phyloP scores from a whole-genome alignment of 1,139 yeast genomes.

The Pneumocystis sp. region DNA sequence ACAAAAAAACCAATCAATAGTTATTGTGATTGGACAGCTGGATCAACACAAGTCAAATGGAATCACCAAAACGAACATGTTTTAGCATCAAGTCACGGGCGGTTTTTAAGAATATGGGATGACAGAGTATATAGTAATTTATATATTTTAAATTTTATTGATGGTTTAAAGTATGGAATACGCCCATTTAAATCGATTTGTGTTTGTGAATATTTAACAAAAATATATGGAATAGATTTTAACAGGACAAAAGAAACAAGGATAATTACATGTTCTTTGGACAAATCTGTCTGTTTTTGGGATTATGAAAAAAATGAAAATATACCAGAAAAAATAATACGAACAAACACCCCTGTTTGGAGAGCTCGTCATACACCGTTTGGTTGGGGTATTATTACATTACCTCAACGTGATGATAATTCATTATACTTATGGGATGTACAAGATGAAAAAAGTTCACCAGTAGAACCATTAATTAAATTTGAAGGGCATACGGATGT shows the following conservation, averaged over 20 bases:
- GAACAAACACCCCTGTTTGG: conserved; percentile 72
- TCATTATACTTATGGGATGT: conserved; percentile 43
- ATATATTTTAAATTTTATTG: neutral
- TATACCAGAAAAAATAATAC: conserved; percentile 44
- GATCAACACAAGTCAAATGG: conserved; percentile 94
- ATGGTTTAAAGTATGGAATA: conserved; percentile 39
- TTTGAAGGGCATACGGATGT: conserved; percentile 77
- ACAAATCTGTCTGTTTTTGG: conserved; percentile 80
- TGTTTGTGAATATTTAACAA: conserved; percentile 53
- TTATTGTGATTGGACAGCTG: conserved; percentile 90
- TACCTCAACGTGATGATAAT: conserved; percentile 81
- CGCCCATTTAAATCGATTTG: conserved; percentile 50
- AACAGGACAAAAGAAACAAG: conserved; percentile 42
- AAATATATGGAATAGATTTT: conserved; percentile 81
- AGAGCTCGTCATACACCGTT: conserved; percentile 80
- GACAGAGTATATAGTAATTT: conserved; percentile 27
- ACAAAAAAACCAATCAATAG: conserved; percentile 56
- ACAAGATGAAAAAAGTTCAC: conserved; percentile 13
- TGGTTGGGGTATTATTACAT: conserved; percentile 78
- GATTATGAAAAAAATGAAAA: conserved; percentile 33
- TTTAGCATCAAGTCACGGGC: conserved; percentile 75
- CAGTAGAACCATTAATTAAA: conserved; percentile 34
- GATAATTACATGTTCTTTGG: conserved; percentile 72
- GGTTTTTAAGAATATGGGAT: conserved; percentile 75
- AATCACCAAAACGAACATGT: conserved; percentile 59